phyloP scores from a whole-genome alignment of 768 basidiomycete genomes.

The Hygrophorus russula region DNA sequence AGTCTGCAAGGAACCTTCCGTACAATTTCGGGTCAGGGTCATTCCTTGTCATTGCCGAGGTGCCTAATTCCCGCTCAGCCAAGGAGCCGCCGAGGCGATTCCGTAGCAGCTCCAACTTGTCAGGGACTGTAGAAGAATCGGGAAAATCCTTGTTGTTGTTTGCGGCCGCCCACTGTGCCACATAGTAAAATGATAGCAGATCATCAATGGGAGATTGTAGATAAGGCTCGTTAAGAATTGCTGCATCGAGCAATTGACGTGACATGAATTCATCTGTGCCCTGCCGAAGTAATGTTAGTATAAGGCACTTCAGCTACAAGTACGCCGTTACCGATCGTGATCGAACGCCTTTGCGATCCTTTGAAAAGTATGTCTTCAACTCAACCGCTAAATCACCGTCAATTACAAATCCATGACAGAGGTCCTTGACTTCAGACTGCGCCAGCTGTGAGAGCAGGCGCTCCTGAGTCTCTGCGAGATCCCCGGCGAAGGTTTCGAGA shows the following conservation, averaged over 20 bases:
- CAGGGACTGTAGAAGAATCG: neutral
- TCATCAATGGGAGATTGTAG: constrained; percentile 11
- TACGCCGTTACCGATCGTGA: constrained; percentile 1
- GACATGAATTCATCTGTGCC: constrained; percentile 12
- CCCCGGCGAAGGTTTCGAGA: no score
- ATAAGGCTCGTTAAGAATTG: neutral
- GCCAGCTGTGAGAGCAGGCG: no score
- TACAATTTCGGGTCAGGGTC: neutral
- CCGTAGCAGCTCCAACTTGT: neutral
- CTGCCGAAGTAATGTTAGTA: constrained; percentile 2
- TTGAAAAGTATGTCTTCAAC: constrained; percentile 5
- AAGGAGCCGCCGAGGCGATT: neutral
- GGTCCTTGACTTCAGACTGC: constrained; percentile 2
- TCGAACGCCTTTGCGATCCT: neutral
- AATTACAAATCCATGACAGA: constrained; percentile 7
- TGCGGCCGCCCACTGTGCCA: constrained; percentile 9
- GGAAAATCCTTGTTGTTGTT: constrained; percentile 6
- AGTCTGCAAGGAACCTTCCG: constrained; percentile 1
- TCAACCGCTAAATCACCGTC: constrained; percentile 10
- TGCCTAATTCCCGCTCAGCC: neutral
- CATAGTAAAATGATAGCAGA: constrained; percentile 8
- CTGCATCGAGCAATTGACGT: neutral
- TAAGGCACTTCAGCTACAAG: neutral
- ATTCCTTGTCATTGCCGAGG: neutral
- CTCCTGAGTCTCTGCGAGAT: no score